These are phyloP conservation scores for Nitzschia sp. DNA, from an alignment of 108 stramenopile genomes.

Conservation along the genomic window DNA sequence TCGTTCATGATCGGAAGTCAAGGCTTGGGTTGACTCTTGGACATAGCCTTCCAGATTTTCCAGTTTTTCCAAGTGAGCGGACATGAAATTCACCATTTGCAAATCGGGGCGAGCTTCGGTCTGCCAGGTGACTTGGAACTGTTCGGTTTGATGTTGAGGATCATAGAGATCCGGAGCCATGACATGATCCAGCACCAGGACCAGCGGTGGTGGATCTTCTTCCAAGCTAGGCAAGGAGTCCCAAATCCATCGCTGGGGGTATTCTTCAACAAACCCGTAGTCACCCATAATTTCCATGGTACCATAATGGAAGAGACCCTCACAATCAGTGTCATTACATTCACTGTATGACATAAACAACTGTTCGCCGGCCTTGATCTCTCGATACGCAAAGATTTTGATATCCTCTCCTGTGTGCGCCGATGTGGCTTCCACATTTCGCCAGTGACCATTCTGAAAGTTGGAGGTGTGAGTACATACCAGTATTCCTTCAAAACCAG, in stretches of 20 bases:
- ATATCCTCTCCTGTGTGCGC: constrained; percentile 32
- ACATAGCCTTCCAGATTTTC: not conserved
- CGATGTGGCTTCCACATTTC: constrained; percentile 9
- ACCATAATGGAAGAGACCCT: constrained; percentile 32
- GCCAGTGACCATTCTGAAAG: constrained; percentile 47
- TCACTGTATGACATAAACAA: constrained; percentile 60
- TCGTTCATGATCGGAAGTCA: constrained; percentile 15
- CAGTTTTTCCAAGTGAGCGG: not conserved
- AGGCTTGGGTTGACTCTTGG: not conserved
- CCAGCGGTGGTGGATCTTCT: not conserved
- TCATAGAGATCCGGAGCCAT: not conserved
- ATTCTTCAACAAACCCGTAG: constrained; percentile 66
- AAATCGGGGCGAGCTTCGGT: not conserved
- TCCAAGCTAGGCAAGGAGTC: not conserved
- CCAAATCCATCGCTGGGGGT: constrained; percentile 70
- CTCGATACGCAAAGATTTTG: constrained; percentile 26
- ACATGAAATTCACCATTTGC: not conserved
- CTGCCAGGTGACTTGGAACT: not conserved
- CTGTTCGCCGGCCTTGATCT: constrained; percentile 61
- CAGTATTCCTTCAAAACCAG: not conserved
- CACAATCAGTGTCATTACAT: constrained; percentile 46
- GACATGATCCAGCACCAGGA: not conserved
- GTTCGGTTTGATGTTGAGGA: not conserved
- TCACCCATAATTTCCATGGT: constrained; percentile 51
- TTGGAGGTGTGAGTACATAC: not conserved